Base-by-base conservation (phyloP, 1,139 yeast species). In the Waltiozyma sp. region DNA sequence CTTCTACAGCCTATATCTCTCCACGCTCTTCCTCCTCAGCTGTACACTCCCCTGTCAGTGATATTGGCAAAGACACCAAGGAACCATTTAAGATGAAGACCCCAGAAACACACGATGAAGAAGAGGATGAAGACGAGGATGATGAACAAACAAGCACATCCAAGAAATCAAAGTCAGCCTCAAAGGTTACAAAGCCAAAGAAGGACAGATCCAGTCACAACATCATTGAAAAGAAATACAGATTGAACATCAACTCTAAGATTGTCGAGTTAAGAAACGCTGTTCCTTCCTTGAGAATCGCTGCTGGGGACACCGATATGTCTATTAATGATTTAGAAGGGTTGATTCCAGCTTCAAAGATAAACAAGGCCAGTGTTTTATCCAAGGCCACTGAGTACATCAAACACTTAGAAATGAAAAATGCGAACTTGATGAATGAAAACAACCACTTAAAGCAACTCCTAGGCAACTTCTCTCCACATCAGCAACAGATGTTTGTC, bases 331-430 rank as follows among this genome's bases (percentile, higher is more conserved):
- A 49, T 39, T 69, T 88, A 49, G 96, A 87, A 54, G 96, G 96
- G 2, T 70, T 88, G 45, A 73, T 80, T n/a, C 96, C 96, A 0
- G 95, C 96, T 3, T 68, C 77, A 43, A 87, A 86, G 58, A 70
- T 88, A 52, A 88, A 87, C 64, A 89, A 89, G 61, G 96, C 96
- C 8, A 81, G 87, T 41, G 88, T 89, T 26, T 70, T 89, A 49
- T 75, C 87, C 41, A 86, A 88, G 59, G 95, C 96, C 5, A 84
- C 93, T 2, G 96, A 88, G 61, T 89, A 88, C 57, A 88, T 89
- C 54, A 72, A 75, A 33, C 95, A 88, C 62, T 69, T 89, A 57
- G 94, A 88, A 57, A 62, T 64, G 43, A 82, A 83, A 54, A 86
- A 86, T 58, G 73, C 69, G 2, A 53, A 64, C 16, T 66, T 85